phyloP scores from a whole-genome alignment of 768 basidiomycete genomes.

The Ramaria sp. region DNA sequence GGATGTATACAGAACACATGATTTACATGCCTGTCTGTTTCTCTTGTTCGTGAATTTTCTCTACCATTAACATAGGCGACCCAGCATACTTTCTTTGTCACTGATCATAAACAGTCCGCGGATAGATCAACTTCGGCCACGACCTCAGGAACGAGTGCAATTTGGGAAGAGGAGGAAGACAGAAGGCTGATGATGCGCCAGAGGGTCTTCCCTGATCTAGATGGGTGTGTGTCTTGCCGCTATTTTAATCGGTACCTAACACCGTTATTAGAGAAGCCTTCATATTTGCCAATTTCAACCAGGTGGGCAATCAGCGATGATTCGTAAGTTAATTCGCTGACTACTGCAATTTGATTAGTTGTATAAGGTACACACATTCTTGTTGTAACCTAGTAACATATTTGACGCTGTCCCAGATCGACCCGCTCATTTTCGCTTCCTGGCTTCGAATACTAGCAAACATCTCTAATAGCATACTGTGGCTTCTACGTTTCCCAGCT shows the following conservation, averaged over 20 bases:
- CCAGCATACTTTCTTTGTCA: slow-evolving; percentile 38
- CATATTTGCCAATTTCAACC: slow-evolving; percentile 45
- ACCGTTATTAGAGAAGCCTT: slow-evolving; percentile 24
- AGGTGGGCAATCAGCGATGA: slow-evolving; percentile 22
- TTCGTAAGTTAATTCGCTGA: neutral
- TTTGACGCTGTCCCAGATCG: slow-evolving; percentile 17
- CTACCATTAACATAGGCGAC: neutral
- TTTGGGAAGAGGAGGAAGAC: slow-evolving; percentile 30
- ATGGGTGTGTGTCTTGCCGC: slow-evolving; percentile 21
- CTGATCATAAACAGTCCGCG: slow-evolving; percentile 36
- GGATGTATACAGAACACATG: slow-evolving; percentile 36
- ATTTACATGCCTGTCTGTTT: slow-evolving; percentile 34
- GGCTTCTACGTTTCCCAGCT: slow-evolving; percentile 40
- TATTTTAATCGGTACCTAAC: neutral
- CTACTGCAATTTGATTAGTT: slow-evolving; percentile 20
- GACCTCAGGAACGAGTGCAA: slow-evolving; percentile 11
- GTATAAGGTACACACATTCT: slow-evolving; percentile 27
- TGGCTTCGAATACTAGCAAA: slow-evolving; percentile 36
- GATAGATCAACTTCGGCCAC: slow-evolving; percentile 18
- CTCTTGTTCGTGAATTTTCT: neutral
- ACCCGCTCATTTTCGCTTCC: slow-evolving; percentile 32
- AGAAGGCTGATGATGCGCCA: slow-evolving; percentile 27
- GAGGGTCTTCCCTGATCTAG: slow-evolving; percentile 32
- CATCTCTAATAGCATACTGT: slow-evolving; percentile 37
- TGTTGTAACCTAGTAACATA: neutral